Evolutionary conservation across 345 rosid genomes (phyloP), one percentile per base, ranked within the genome.

Genomic region (Ailanthus altissimus): DNA sequence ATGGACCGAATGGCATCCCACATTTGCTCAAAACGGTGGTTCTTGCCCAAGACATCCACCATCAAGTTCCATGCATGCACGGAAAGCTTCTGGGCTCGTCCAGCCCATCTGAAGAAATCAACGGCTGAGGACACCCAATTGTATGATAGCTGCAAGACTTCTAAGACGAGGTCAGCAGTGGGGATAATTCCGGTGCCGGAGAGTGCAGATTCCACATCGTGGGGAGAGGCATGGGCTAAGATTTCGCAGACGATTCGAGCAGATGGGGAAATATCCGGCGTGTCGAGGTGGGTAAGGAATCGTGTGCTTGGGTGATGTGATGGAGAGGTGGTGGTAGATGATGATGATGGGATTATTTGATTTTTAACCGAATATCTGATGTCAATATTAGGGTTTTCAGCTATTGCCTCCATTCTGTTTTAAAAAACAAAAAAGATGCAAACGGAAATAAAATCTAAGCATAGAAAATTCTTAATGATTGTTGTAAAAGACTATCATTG

Each of bases 11-110:
- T 38, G 0, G 86, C 86, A 18, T 86, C 90, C 92, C 92, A 89
- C 92, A 90, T 90, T n/a, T 83, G 69, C 36, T 86, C 91, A 28
- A 84, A 90, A 2, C 74, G 76, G 11, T 54, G 78, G 75, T 85
- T 90, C 78, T 83, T 84, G 2, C 92, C 94, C 0, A 90, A 89
- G 67, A 90, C 45, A 77, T 90, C 92, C 8, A 90, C 90, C 82
- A 90, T 79, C 20, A 87, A 75, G 60, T 87, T 88, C 94, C 94
- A 89, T 0, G 86, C 80, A 5, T 46, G 74, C 1, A 81, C 53
- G 23, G 85, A 66, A 42, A 80, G 89, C 78, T 82, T 83, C 78
- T 45, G 78, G 56, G 42, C 36, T 14, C 74, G 21, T 7, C 88
- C 85, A 0, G 84, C 89, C 88, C 90, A 88, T 10, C 89, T 83